Base-by-base conservation (phyloP, 345 rosid genomes). In the Camelina hispida region DNA sequence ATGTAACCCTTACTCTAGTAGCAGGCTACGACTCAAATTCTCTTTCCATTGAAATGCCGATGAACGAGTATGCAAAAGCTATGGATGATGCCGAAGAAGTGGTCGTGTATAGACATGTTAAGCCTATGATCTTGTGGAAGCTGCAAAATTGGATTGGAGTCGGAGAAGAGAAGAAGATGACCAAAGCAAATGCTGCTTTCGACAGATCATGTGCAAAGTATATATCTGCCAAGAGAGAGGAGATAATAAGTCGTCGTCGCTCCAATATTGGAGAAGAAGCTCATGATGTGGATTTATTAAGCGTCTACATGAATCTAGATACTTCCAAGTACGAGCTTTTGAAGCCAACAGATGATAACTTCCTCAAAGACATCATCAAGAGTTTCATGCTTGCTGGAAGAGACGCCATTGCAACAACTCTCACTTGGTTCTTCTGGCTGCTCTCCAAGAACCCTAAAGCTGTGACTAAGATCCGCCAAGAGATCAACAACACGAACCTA, bases 371-470 rank as follows among this genome's bases (percentile, higher is more conserved):
- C 66, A 85, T 72, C 52, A 51, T 87, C 52, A 17, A 81, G 32
- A 85, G 63, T 62, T 77, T 86, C 73, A 60, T 85, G 79, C 32
- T 83, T 25, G 91, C 88, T 3, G 89, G 91, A 28, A 64, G 85
- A 63, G 91, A 82, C 66, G 66, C 80, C 51, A 66, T 66, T 43
- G 76, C 68, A 14, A 56, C 81, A 44, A 66, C 68, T 72, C 75
- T 88, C 30, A 56, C 82, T n/a, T 83, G 88, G 87, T 74, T 88
- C 60, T 86, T 85, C 13, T 86, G 85, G 85, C 72, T 79, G 23
- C 62, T 88, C 13, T 70, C 83, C 15, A 72, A 60, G 60, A 81
- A 87, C 44, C 86, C 85, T 4, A 18, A 70, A 6, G 84, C 77
- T 4, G 72, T 79, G 72, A 38, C 40, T 11, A 85, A 73, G 66